A percentile compares a stretch with the other conserved stretches of the same genome.
phyloP scores from a whole-genome alignment of 176 grass and related monocot genomes.

The Chloris gayana region DNA sequence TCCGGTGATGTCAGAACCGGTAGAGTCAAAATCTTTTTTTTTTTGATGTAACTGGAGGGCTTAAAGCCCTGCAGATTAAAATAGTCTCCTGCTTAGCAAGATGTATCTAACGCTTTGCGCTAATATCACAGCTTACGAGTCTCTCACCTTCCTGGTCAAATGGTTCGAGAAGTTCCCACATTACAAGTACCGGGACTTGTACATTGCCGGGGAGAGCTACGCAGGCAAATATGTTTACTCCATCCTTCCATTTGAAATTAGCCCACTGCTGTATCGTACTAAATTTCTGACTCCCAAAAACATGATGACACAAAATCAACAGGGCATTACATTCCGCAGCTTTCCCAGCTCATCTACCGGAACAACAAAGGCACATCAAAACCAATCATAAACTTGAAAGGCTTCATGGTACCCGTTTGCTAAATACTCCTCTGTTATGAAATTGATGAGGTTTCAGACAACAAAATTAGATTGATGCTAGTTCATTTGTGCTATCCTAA shows the following conservation, averaged over 20 bases:
- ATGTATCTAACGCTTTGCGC: too few relatives aligned
- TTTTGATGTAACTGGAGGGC: too few relatives aligned
- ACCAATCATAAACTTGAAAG: conserved; percentile 84
- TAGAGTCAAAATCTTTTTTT: conserved; percentile 23
- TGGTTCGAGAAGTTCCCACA: conserved; percentile 98
- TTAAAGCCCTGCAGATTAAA: too few relatives aligned
- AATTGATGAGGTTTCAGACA: too few relatives aligned
- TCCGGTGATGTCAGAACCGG: conserved; percentile 89
- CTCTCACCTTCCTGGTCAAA: conserved; percentile 81
- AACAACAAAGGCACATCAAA: conserved; percentile 65
- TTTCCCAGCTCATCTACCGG: conserved; percentile 83
- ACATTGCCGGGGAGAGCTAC: conserved; percentile 95
- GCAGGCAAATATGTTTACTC: conserved; percentile 51
- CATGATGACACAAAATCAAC: not conserved
- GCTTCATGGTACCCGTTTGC: conserved; percentile 88
- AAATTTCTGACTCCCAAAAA: not conserved
- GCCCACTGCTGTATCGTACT: too few relatives aligned
- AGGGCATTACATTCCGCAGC: conserved; percentile 95
- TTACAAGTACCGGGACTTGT: conserved; percentile 83
- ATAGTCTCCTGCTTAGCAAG: not conserved
- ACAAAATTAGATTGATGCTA: too few relatives aligned
- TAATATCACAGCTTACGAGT: conserved; percentile 57
- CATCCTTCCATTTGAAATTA: too few relatives aligned
- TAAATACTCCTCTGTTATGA: too few relatives aligned
- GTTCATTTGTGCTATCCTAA: too few relatives aligned